Conservation (phyloP, 2,329 filamentous ascomycete genomes). For the Macroventuria anomochaeta region DNA sequence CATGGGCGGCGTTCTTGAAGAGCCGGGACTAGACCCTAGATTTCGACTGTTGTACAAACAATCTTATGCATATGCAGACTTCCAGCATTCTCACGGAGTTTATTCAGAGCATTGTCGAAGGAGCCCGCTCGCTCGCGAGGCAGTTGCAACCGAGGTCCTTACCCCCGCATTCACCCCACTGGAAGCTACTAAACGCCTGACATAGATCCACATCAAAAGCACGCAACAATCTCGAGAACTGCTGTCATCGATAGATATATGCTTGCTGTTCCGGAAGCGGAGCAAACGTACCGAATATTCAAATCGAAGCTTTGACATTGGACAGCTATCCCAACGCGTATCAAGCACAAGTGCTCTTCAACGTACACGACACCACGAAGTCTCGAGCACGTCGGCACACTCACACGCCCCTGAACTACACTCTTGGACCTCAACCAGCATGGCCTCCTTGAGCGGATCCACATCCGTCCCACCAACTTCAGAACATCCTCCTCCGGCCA, state of each 20-base stretch:
- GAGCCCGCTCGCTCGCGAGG: background rate
- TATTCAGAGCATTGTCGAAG: no score
- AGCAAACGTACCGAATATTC: background rate
- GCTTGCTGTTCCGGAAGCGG: background rate
- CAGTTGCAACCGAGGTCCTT: constrained; percentile 8
- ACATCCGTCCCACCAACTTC: constrained; percentile 11
- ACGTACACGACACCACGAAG: background rate
- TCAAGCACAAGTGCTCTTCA: background rate
- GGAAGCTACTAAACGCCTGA: constrained; percentile 7
- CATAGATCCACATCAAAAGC: constrained; percentile 10
- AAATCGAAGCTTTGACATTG: background rate
- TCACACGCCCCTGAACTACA: background rate
- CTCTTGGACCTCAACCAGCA: background rate
- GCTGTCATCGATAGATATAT: constrained; percentile 1
- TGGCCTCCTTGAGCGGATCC: constrained; percentile 13
- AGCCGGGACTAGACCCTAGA: constrained; percentile 10
- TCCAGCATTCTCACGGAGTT: background rate
- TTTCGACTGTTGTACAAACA: constrained; percentile 11
- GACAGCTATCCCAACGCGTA: background rate
- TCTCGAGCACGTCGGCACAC: background rate
- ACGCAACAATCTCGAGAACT: constrained; percentile 7
- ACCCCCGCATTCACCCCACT: constrained; percentile 19
- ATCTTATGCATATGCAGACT: background rate
- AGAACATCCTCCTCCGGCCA: background rate
- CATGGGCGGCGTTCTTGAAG: constrained; percentile 9